Conservation (phyloP, 2,329 filamentous ascomycete species). For the Dichotomopilus funicola region DNA sequence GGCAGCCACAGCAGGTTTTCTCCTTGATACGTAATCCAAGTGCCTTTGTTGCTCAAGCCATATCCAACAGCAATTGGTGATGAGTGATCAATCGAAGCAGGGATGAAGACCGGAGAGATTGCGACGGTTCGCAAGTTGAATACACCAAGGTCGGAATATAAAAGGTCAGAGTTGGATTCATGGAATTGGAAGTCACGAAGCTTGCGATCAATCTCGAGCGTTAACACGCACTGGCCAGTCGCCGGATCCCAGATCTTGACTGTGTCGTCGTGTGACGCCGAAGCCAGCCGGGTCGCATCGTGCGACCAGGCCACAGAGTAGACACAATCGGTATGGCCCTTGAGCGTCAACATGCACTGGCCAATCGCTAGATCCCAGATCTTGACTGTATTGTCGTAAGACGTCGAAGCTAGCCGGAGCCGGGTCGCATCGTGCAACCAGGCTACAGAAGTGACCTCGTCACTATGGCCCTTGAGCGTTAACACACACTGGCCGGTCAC, state of each 20-base stretch:
- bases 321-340: too few species aligned
- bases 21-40: neutral
- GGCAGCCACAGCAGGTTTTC: neutral
- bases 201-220: neutral
- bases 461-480: neutral
- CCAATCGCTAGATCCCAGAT: too few species aligned
- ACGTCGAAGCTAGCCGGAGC: too few species aligned
- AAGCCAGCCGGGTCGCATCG: too few species aligned
- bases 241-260: too few species aligned
- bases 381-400: too few species aligned
- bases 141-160: neutral
- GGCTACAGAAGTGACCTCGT: slow-evolving; percentile 9
- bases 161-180: neutral
- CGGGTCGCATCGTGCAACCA: too few species aligned
- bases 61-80: neutral
- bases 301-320: too few species aligned
- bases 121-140: neutral
- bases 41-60: neutral
- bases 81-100: neutral
- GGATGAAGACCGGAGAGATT: neutral
- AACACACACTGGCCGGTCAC: too few species aligned
- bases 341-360: too few species aligned
- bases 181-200: neutral
- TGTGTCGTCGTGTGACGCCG: too few species aligned
- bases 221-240: too few species aligned